Base-by-base conservation (phyloP, 306 rosid species). In the Arachis stenosperma region DNA sequence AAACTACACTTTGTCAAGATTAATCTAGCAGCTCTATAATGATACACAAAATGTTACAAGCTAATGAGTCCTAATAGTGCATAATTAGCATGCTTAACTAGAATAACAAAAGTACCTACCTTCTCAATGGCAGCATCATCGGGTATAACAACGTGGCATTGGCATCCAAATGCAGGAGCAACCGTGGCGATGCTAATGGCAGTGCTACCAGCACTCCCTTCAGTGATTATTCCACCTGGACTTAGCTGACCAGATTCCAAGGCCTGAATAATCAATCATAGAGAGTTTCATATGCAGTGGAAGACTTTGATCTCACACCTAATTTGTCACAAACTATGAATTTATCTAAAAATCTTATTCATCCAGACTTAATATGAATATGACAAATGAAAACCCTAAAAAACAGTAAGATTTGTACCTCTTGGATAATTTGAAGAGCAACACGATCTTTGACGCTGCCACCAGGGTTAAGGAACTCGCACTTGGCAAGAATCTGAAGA, bases 371-470 rank as follows among this genome's bases (percentile, higher is more conserved):
- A 22, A 22, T 22, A 22, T 22, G 27, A 22, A 22, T 22, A 22
- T 22, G 27, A 22, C 13, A 27, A 2, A 56, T 58, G 10, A 33
- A 33, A 46, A 33, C 37, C 37, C 37, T 33, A 33, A 33, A 2
- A 33, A 33, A 33, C 4, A 33, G 37, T 4, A 33, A 2, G 37
- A 33, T 4, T 14, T 50, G 67, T 36, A 92, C 98, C 97, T 91
- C 99, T 75, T 87, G 83, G 67, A 91, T 91, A 27, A 91, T 88
- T 78, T 91, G 80, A 58, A 91, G 84, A 0, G 97, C 99, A 64
- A 94, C 97, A 13, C 99, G 89, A 61, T 91, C 99, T 64, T 94
- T 94, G 55, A 94, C 97, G 68, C 99, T 94, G 36, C 97, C 97
- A 65, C 99, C 99, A 0, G 97, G 99, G 61, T 94, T 94, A 87